A percentile compares a stretch with the other conserved stretches of the same genome.
These are phyloP conservation scores for Xerocomus minutiporus DNA, from an alignment of 1,284 basidiomycete species.

Conservation along the genomic window DNA sequence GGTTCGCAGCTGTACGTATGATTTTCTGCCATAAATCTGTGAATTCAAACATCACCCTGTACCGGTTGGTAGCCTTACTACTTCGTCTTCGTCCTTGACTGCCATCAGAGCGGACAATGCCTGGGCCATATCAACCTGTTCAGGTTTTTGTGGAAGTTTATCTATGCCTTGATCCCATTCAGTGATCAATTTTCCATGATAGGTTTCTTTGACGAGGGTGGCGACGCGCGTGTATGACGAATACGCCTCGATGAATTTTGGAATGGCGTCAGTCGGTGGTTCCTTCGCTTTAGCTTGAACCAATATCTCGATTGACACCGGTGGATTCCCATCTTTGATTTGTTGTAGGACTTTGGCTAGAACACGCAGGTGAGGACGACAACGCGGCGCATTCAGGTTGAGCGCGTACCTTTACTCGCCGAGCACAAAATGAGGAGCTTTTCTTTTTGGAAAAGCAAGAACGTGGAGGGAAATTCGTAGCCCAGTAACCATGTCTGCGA, in stretches of 20 bases:
- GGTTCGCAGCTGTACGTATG: conserved; percentile 66
- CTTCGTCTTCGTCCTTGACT: conserved; percentile 87
- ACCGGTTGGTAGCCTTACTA: conserved; percentile 51
- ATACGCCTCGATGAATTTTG: conserved; percentile 58
- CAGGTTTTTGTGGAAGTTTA: conserved; percentile 55
- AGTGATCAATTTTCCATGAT: conserved; percentile 72
- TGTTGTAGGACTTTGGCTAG: conserved; percentile 74
- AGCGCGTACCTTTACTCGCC: conserved; percentile 73
- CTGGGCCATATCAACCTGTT: conserved; percentile 74
- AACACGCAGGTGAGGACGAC: conserved; percentile 19
- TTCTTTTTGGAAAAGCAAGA: conserved; percentile 77
- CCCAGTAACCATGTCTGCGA: conserved; percentile 89
- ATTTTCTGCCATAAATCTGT: conserved; percentile 55
- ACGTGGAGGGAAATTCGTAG: conserved; percentile 94
- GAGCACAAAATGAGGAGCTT: conserved; percentile 83
- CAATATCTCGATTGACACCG: conserved; percentile 61
- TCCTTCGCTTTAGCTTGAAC: conserved; percentile 74
- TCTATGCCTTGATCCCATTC: conserved; percentile 72
- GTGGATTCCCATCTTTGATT: conserved; percentile 50
- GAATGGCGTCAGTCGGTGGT: conserved; percentile 60
- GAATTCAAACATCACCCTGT: neutral
- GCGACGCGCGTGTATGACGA: conserved; percentile 59
- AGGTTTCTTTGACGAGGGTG: conserved; percentile 70
- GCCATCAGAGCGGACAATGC: conserved; percentile 79
- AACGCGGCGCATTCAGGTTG: conserved; percentile 1